phyloP scores from a whole-genome alignment of 1,284 basidiomycete species.

The Malassezia yamatoensis region DNA sequence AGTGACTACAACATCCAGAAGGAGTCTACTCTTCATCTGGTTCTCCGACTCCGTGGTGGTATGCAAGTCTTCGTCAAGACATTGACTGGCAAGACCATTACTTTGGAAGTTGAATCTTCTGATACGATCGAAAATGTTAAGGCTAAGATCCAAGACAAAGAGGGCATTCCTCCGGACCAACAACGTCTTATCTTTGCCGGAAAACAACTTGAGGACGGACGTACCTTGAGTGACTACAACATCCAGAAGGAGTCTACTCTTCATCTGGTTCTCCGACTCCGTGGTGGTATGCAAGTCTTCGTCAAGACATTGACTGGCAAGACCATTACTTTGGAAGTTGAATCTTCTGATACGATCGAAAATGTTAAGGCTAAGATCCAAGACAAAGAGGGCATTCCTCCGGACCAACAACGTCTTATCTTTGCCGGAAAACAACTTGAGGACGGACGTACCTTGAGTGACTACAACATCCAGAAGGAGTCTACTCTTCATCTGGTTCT shows the following conservation, averaged over 20 bases:
- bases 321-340: conserved; percentile 88
- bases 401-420: conserved; percentile 93
- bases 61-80: conserved; percentile 54
- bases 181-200: conserved; percentile 96
- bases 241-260: conserved; percentile 59
- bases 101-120: conserved; percentile 49
- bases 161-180: conserved; percentile 81
- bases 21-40: conserved; percentile 45
- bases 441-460: conserved; percentile 51
- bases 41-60: conserved; percentile 50
- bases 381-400: conserved; percentile 65
- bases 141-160: conserved; percentile 54
- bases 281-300: conserved; percentile 47
- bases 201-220: conserved; percentile 67
- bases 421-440: conserved; percentile 93
- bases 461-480: conserved; percentile 71
- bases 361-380: conserved; percentile 56
- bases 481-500: conserved; percentile 43
- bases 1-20: conserved; percentile 71
- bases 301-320: conserved; percentile 78
- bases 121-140: conserved; percentile 49
- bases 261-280: conserved; percentile 43
- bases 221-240: conserved; percentile 58
- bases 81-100: conserved; percentile 49
- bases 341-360: conserved; percentile 84